Evolutionary conservation across 2,329 filamentous ascomycete genomes (phyloP).

Genomic region (Venturia effusa): DNA sequence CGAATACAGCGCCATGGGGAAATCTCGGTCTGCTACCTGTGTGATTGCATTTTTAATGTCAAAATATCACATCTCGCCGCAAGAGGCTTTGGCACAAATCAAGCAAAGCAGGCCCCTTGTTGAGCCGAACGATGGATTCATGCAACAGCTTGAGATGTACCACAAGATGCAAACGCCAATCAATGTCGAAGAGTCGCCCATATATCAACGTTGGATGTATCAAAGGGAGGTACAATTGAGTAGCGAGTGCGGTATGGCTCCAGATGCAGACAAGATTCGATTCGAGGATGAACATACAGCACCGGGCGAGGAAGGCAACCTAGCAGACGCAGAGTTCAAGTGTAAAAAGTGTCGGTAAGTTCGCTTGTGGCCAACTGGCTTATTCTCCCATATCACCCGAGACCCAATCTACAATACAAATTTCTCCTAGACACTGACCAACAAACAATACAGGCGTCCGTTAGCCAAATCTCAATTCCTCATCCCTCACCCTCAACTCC

Average conservation of each 20-base stretch:
- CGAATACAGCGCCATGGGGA: conserved; percentile 72
- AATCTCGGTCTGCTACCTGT: conserved; percentile 80
- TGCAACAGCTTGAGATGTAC: conserved; percentile 78
- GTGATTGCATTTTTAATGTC: conserved; percentile 76
- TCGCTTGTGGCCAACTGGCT: too few species aligned
- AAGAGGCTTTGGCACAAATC: conserved; percentile 60
- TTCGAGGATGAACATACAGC: conserved; percentile 61
- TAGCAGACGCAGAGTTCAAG: conserved; percentile 51
- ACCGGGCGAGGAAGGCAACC: conserved; percentile 11
- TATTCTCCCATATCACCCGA: background rate
- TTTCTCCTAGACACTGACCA: background rate
- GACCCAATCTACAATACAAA: too few species aligned
- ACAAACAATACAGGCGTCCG: conserved; percentile 35
- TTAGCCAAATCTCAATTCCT: conserved; percentile 59
- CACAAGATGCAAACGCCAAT: conserved; percentile 74
- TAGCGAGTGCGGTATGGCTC: conserved; percentile 66
- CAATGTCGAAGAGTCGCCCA: conserved; percentile 55
- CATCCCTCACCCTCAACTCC: conserved; percentile 41
- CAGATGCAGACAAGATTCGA: conserved; percentile 61
- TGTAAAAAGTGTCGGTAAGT: conserved; percentile 82
- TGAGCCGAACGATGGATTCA: conserved; percentile 87
- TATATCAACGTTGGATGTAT: conserved; percentile 73
- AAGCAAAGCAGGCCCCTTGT: conserved; percentile 62
- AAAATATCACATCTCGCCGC: conserved; percentile 37
- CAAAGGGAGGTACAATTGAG: conserved; percentile 54